Conservation (phyloP, 768 basidiomycete genomes). For the Hebeloma cylindrosporum region DNA sequence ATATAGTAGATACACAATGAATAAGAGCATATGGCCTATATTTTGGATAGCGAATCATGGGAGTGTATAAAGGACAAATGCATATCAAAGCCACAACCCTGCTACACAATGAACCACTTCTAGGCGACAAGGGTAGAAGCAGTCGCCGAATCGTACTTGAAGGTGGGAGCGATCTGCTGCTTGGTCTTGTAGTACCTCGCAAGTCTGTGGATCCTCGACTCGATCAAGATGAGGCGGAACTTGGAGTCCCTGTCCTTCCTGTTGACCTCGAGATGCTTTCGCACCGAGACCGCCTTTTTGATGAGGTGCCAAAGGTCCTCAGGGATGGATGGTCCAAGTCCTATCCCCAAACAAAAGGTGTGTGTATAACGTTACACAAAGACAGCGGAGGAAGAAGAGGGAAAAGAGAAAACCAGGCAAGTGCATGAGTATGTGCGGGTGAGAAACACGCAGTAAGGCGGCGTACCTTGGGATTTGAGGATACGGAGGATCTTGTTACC, state of each 20-base stretch:
- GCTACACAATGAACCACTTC: slow-evolving; percentile 5
- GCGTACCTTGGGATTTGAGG: slow-evolving; percentile 89
- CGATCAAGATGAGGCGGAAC: slow-evolving; percentile 95
- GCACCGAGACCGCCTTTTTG: slow-evolving; percentile 99
- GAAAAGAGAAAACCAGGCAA: slow-evolving; percentile 15
- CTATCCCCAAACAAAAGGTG: slow-evolving; percentile 65
- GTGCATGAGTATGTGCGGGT: slow-evolving; percentile 27
- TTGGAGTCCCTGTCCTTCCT: slow-evolving; percentile 99
- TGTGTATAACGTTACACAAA: slow-evolving; percentile 24
- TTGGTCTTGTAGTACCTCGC: slow-evolving; percentile 98
- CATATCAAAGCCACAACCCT: slow-evolving; percentile 8
- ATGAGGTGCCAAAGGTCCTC: slow-evolving; percentile 99
- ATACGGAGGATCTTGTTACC: slow-evolving; percentile 99
- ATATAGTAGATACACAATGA: background rate
- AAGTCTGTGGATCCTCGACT: slow-evolving; percentile 96
- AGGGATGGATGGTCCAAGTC: slow-evolving; percentile 95
- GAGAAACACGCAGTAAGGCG: background rate
- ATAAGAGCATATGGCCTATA: slow-evolving; percentile 3
- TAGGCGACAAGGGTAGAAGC: slow-evolving; percentile 89
- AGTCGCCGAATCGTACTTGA: slow-evolving; percentile 97
- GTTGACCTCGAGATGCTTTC: slow-evolving; percentile 98
- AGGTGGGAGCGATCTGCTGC: slow-evolving; percentile 96
- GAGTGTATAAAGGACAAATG: slow-evolving; percentile 4
- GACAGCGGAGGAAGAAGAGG: slow-evolving; percentile 14
- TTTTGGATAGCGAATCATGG: slow-evolving; percentile 4